Evolutionary conservation across 2,329 filamentous ascomycete genomes (phyloP), one percentile per base, ranked within the genome.

Genomic region (Xylaria sp.): DNA sequence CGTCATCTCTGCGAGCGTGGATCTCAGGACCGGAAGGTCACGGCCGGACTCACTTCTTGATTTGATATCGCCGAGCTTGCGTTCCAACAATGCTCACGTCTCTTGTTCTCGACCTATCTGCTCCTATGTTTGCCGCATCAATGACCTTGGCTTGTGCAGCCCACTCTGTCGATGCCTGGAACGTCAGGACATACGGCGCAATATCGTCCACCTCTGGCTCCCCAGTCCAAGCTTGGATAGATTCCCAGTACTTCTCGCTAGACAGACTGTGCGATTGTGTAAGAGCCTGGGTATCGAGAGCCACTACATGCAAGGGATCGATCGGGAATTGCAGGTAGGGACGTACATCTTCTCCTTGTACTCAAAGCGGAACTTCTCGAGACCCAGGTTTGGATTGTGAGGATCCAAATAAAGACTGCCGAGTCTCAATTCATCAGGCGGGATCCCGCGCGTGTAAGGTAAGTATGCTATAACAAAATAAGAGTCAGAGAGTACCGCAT

Each of bases 311-410:
- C 44, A 40, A 33, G 40, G 15, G 10, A 63, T 36, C 3, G 17
- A 23, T 23, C 23, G 23, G 20, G 44, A 26, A 17, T 28, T 7
- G 6, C 3, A 58, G 51, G 53, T 5, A n/a, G 20, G 13, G 26
- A 59, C 62, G 40, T 59, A 63, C 66, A 23, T 60, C 23, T 57
- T 64, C 57, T 69, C 64, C 20, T 36, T 65, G 31, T 57, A 69
- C 48, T 69, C 67, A 23, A 69, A 69, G 15, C 64, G 67, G 31
- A 31, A 26, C 56, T 69, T 69, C 56, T 69, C 67, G 13, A 69
- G 63, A 10, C 67, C 67, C 3, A 69, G 17, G n/a, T 69, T 69
- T 53, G 59, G 64, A 23, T 69, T 69, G 33, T 63, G 17, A 31
- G 40, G 54, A 31, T 69, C 67, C 0, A 69, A 33, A 40, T 69